A percentile compares a stretch with the other conserved stretches of the same genome.
Evolutionary conservation across 1,284 basidiomycete genomes (phyloP).

Genomic region (Xanthoconium separans): DNA sequence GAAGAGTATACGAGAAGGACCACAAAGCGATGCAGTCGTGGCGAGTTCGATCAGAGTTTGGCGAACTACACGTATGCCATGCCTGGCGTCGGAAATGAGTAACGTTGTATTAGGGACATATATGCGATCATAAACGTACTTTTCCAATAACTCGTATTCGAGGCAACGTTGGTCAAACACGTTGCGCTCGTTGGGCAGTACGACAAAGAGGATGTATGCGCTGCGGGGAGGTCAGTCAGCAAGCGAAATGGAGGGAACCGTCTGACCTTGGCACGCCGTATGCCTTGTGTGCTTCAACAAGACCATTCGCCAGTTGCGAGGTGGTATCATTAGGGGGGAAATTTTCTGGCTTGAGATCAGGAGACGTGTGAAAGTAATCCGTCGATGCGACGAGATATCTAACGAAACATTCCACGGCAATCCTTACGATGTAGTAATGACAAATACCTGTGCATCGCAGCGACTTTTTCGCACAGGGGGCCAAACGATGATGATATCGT

Average conservation of each 20-base stretch:
- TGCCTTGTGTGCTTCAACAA: constrained; percentile 78
- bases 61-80: constrained; percentile 73
- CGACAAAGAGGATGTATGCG: constrained; percentile 83
- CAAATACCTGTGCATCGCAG: constrained; percentile 75
- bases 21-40: constrained; percentile 45
- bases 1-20: constrained; percentile 43
- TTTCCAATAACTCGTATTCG: constrained; percentile 82
- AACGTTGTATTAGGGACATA: no score
- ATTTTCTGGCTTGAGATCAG: constrained; percentile 53
- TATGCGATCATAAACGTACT: constrained; percentile 40
- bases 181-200: constrained; percentile 91
- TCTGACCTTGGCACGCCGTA: constrained; percentile 59
- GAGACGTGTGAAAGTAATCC: constrained; percentile 61
- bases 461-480: constrained; percentile 70
- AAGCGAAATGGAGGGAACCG: not conserved
- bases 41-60: constrained; percentile 45
- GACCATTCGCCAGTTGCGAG: constrained; percentile 68
- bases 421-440: not conserved
- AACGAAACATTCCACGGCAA: not conserved
- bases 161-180: constrained; percentile 92
- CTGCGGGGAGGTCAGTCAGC: constrained; percentile 34
- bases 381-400: constrained; percentile 72
- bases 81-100: constrained; percentile 39
- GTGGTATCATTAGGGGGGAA: constrained; percentile 79
- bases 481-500: constrained; percentile 96